These are phyloP conservation scores for Escovopsis weberi DNA, from an alignment of 2,329 filamentous ascomycete species.

Conservation along the genomic window DNA sequence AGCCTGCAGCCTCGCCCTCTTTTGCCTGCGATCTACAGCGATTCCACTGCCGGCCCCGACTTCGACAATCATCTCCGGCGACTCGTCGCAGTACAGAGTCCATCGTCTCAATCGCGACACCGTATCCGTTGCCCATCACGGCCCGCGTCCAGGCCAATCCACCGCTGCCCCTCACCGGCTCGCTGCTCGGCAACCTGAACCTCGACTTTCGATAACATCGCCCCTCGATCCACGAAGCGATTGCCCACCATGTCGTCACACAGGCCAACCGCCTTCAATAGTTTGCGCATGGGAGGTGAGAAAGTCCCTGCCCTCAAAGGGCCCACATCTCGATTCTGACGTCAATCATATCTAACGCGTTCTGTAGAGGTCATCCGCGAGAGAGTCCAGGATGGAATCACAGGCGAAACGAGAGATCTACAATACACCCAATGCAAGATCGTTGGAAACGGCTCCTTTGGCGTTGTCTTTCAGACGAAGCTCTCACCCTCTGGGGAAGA, in stretches of 20 bases:
- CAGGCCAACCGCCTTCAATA: slow-evolving; percentile 76
- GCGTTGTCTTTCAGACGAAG: slow-evolving; percentile 98
- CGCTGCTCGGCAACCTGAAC: slow-evolving; percentile 10
- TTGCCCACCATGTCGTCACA: slow-evolving; percentile 62
- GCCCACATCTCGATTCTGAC: neutral
- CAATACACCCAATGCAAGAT: slow-evolving; percentile 99
- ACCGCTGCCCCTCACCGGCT: slow-evolving; percentile 16
- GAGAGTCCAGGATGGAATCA: slow-evolving; percentile 96
- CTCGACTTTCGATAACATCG: slow-evolving; percentile 13
- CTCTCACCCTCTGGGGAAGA: slow-evolving; percentile 95
- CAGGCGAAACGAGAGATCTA: slow-evolving; percentile 89
- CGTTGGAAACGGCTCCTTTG: slow-evolving; percentile 96
- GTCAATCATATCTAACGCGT: slow-evolving; percentile 4
- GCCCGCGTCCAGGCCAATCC: slow-evolving; percentile 15
- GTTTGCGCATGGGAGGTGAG: slow-evolving; percentile 94
- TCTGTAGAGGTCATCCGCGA: slow-evolving; percentile 83
- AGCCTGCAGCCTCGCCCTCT: slow-evolving; percentile 1
- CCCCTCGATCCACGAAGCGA: slow-evolving; percentile 13
- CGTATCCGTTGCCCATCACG: slow-evolving; percentile 21
- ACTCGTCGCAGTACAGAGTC: slow-evolving; percentile 1
- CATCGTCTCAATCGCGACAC: slow-evolving; percentile 5
- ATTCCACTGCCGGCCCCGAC: neutral
- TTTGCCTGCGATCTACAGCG: slow-evolving; percentile 1
- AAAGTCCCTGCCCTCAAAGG: slow-evolving; percentile 2
- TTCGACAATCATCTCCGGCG: slow-evolving; percentile 2